phyloP scores from a whole-genome alignment of 371 early-diverging fungal species.

The Parasitella parasitica region DNA sequence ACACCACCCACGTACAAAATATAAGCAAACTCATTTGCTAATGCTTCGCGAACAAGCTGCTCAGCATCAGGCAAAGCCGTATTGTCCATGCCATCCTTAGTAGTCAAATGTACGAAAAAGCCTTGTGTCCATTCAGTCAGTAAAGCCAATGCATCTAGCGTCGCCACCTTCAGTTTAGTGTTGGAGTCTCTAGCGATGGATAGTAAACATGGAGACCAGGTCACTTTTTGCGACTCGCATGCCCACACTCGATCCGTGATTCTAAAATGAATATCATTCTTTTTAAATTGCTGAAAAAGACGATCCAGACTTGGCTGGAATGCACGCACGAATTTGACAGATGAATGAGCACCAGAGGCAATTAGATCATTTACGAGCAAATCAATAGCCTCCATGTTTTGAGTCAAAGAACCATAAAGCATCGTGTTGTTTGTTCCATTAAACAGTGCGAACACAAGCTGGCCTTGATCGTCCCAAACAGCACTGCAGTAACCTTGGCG shows the following conservation, averaged over 20 bases:
- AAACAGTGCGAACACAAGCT: not conserved
- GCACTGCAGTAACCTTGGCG: not conserved
- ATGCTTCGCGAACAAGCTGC: not conserved
- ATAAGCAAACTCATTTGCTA: not conserved
- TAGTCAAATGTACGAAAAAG: not conserved
- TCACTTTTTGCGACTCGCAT: not conserved
- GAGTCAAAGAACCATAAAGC: not conserved
- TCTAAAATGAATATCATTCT: not conserved
- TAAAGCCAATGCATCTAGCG: not conserved
- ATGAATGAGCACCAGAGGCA: not conserved
- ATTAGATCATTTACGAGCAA: not conserved
- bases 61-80: not conserved
- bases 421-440: not conserved
- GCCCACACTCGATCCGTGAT: not conserved
- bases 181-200: not conserved
- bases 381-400: not conserved
- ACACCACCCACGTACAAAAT: not conserved
- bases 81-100: not conserved
- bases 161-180: not conserved
- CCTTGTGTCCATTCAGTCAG: not conserved
- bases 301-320: not conserved
- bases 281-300: not conserved
- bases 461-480: not conserved
- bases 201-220: not conserved
- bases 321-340: not conserved